phyloP scores from a whole-genome alignment of 2,329 filamentous ascomycete species.

The Neospermospora avenae region DNA sequence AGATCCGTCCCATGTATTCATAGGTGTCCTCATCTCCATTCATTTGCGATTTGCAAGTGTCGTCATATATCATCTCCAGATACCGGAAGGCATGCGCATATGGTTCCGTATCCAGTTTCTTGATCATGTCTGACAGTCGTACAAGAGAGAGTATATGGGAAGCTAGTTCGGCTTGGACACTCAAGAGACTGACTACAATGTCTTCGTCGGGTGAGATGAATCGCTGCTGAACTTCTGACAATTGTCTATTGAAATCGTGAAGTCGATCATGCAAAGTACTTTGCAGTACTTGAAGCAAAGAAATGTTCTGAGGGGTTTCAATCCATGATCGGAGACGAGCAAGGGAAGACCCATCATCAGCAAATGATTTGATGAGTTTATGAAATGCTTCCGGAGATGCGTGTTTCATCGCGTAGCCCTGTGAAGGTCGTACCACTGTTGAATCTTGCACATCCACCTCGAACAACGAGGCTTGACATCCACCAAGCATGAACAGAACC shows the following conservation, averaged over 20 bases:
- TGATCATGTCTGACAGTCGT: conserved; percentile 59
- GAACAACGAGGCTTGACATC: conserved; percentile 73
- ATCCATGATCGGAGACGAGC: conserved; percentile 48
- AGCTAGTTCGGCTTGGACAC: conserved; percentile 56
- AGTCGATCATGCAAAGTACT: conserved; percentile 43
- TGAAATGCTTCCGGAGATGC: conserved; percentile 34
- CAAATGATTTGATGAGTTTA: conserved; percentile 43
- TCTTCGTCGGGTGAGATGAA: conserved; percentile 54
- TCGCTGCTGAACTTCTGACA: conserved; percentile 58
- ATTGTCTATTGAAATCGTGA: conserved; percentile 50
- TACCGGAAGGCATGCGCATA: conserved; percentile 58
- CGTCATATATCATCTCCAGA: conserved; percentile 73
- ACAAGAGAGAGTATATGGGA: conserved; percentile 52
- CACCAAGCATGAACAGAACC: conserved; percentile 79
- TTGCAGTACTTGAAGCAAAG: conserved; percentile 34
- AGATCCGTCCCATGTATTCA: conserved; percentile 61
- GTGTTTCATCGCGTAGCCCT: conserved; percentile 37
- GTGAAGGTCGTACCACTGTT: conserved; percentile 35
- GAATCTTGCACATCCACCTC: conserved; percentile 36
- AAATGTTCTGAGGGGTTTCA: conserved; percentile 30
- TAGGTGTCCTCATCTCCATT: conserved; percentile 62
- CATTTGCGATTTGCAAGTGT: conserved; percentile 66
- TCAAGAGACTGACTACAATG: conserved; percentile 63
- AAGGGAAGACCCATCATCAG: conserved; percentile 46
- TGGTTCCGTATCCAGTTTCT: conserved; percentile 46